Base-by-base conservation (phyloP, 768 basidiomycete species). In the Phlebiopsis flavidoalba region DNA sequence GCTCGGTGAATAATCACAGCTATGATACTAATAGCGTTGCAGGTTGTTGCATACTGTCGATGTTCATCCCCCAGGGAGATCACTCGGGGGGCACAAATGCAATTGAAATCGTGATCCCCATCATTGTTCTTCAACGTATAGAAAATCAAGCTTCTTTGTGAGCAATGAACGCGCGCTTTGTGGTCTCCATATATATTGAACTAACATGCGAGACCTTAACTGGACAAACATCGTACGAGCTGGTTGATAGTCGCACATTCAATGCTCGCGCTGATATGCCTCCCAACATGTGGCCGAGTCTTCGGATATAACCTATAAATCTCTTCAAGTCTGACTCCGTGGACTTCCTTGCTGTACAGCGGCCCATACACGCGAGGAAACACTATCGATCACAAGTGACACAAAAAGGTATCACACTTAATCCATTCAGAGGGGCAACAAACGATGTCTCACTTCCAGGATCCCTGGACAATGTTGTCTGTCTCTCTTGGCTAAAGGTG, bases 291-390 rank as follows among this genome's bases (percentile, higher is more conserved):
- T 95, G 93, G 94, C 86, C 84, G 10, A n/a, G 26, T 31, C 79
- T 95, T 37, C 91, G 92, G 63, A 91, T 94, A 74, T 73, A 86
- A 64, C 94, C 89, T 0, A 93, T 93, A 73, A 79, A 80, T 53
- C 75, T 91, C 19, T 92, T 95, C 85, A 93, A 92, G 72, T 77
- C 81, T 15, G 89, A 91, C 35, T 92, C 91, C 15, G 75, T 89
- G 43, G 92, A 94, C 73, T 95, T 92, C 79, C 78, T 95, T 57
- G 91, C 94, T 65, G 93, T 88, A 55, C n/a, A n/a, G n/a, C n/a
- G 58, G 80, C 24, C 58, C 17, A 17, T 11, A 35, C 33, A 7
- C 47, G 21, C 33, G 19, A 8, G 21, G n/a, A n/a, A n/a, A n/a
- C n/a, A n/a, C n/a, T n/a, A n/a, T n/a, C n/a, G n/a, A n/a, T n/a